Percentiles rank a stretch among this genome's conserved stretches.
Evolutionary conservation across 2,329 filamentous ascomycete genomes (phyloP).

Genomic region (Xylariomycetidae sp.): DNA sequence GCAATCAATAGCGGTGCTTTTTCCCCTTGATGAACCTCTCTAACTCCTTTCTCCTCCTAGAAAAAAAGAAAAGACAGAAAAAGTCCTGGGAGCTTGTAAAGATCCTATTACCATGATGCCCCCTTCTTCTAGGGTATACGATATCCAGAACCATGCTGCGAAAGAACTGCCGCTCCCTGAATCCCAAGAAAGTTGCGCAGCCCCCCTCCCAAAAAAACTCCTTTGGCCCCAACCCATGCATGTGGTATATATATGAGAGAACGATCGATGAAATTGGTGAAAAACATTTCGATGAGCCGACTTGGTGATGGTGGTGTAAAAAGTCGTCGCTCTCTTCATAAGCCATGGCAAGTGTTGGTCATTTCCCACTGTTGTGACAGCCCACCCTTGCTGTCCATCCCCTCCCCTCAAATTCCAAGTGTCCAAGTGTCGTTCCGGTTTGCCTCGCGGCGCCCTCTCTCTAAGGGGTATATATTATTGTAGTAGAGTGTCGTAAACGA

Average conservation of each 20-base stretch:
- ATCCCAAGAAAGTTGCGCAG: constrained; percentile 8
- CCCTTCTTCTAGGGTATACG: too few species aligned
- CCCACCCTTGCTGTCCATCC: constrained; percentile 12
- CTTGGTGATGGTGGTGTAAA: too few species aligned
- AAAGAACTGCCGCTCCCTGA: too few species aligned
- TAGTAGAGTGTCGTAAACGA: constrained; percentile 17
- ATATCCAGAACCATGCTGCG: constrained; percentile 18
- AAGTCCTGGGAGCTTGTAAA: too few species aligned
- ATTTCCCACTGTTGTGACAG: constrained; percentile 18
- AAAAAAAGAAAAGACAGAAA: neutral
- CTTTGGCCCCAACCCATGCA: constrained; percentile 21
- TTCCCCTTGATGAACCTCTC: neutral
- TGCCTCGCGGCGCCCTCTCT: constrained; percentile 31
- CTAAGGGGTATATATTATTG: constrained; percentile 25
- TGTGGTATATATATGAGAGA: constrained; percentile 27
- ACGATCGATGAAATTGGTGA: constrained; percentile 13
- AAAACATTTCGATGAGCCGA: constrained; percentile 11
- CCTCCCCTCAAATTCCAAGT: too few species aligned
- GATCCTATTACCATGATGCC: too few species aligned
- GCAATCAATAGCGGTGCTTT: neutral
- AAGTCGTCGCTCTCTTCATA: constrained; percentile 24
- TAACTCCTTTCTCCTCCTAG: neutral
- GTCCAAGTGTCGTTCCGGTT: constrained; percentile 27
- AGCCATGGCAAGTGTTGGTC: constrained; percentile 22
- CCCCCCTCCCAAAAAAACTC: constrained; percentile 14